phyloP scores from a whole-genome alignment of 495 filamentous ascomycete genomes.

The Penicillium goetzii region DNA sequence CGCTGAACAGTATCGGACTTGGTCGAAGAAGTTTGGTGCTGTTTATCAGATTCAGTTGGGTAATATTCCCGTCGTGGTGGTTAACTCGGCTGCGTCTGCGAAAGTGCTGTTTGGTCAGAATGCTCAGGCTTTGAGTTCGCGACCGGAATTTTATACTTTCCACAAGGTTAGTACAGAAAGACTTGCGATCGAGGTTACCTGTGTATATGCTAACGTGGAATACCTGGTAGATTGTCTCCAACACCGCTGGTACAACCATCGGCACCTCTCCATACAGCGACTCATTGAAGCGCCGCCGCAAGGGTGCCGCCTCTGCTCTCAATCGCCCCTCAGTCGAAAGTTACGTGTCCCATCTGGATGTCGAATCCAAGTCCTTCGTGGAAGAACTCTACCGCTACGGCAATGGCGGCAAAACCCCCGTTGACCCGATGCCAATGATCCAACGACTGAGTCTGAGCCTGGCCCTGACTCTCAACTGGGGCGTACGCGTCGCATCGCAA shows the following conservation, averaged over 20 bases:
- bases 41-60: slow-evolving; percentile 70
- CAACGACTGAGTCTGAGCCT: slow-evolving; percentile 61
- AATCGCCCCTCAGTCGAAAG: slow-evolving; percentile 63
- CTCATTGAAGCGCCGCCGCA: slow-evolving; percentile 63
- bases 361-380: slow-evolving; percentile 63
- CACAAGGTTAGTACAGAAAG: slow-evolving; percentile 53
- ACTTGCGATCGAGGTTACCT: too few species aligned
- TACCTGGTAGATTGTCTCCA: slow-evolving; percentile 56
- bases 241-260: slow-evolving; percentile 67
- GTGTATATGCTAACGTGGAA: background rate
- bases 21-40: slow-evolving; percentile 59
- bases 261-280: slow-evolving; percentile 67
- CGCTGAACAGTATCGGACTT: slow-evolving; percentile 61
- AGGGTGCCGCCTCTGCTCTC: slow-evolving; percentile 64
- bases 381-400: slow-evolving; percentile 61
- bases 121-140: slow-evolving; percentile 60
- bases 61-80: slow-evolving; percentile 63
- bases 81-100: slow-evolving; percentile 60
- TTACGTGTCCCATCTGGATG: slow-evolving; percentile 63
- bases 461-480: slow-evolving; percentile 66
- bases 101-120: slow-evolving; percentile 62
- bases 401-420: slow-evolving; percentile 51
- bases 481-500: slow-evolving; percentile 58
- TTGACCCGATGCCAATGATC: slow-evolving; percentile 65
- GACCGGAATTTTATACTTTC: slow-evolving; percentile 67